Percentiles rank a stretch among this genome's conserved stretches.
These are phyloP conservation scores for Vairimorpha ceranae DNA, from an alignment of 371 early-diverging fungal species.

Conservation along the genomic window DNA sequence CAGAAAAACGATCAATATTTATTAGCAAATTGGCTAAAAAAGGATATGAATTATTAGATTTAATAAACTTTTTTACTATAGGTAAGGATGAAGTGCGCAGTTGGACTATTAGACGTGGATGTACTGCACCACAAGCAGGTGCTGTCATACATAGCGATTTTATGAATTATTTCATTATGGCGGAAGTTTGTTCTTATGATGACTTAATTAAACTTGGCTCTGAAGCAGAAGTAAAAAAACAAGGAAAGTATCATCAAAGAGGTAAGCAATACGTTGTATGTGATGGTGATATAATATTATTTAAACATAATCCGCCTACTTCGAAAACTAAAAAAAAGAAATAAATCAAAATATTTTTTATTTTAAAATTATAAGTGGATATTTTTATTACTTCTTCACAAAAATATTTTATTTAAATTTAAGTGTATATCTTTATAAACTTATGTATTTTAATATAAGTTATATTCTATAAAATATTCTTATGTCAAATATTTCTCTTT, in stretches of 20 bases:
- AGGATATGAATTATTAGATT: conserved; percentile 77
- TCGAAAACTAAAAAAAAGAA: conserved; percentile 32
- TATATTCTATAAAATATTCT: too few relatives aligned
- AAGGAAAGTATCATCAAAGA: conserved; percentile 81
- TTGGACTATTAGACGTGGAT: conserved; percentile 68
- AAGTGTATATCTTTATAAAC: too few relatives aligned
- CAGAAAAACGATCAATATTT: conserved; percentile 64
- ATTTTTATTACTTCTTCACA: too few relatives aligned
- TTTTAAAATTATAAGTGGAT: too few relatives aligned
- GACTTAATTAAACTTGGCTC: conserved; percentile 72
- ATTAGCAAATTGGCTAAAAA: conserved; percentile 72
- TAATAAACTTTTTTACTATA: conserved; percentile 90
- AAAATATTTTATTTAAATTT: too few relatives aligned
- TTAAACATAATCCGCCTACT: conserved; percentile 59
- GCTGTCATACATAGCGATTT: conserved; percentile 89
- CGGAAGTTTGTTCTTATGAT: conserved; percentile 80
- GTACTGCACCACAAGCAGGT: conserved; percentile 88
- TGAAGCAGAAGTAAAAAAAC: conserved; percentile 80
- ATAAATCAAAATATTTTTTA: conserved; percentile 1
- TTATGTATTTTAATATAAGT: too few relatives aligned
- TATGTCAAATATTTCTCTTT: too few relatives aligned
- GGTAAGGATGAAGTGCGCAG: conserved; percentile 72
- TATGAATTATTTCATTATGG: conserved; percentile 85
- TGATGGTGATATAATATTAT: conserved; percentile 74
- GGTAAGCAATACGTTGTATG: conserved; percentile 86